A percentile compares a stretch with the other conserved stretches of the same genome.
Evolutionary conservation across 108 stramenopile genomes (phyloP).

Genomic region (Skeletonema marinoi): DNA sequence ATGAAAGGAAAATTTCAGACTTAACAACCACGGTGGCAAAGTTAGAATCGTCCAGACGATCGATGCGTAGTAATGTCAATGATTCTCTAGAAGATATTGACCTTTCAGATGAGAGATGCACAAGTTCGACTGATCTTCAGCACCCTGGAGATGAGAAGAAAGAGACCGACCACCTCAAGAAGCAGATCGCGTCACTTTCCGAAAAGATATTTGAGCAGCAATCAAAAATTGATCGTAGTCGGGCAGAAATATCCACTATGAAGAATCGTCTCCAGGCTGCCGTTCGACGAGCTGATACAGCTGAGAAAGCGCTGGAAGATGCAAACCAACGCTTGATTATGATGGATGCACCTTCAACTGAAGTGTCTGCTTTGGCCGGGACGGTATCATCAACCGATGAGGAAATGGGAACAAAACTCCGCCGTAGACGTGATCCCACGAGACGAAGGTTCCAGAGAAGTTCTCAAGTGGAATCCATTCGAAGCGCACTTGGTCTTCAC

Average conservation of each 20-base stretch:
- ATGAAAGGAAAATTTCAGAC: slow-evolving; percentile 73
- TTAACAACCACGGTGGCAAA: slow-evolving; percentile 52
- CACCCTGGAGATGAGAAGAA: slow-evolving; percentile 52
- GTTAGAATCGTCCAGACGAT: slow-evolving; percentile 45
- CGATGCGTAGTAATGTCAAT: slow-evolving; percentile 12
- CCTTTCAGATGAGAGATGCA: not conserved
- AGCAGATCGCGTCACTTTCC: slow-evolving; percentile 66
- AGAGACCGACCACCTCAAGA: slow-evolving; percentile 43
- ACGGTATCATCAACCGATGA: slow-evolving; percentile 42
- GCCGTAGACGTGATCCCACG: slow-evolving; percentile 13
- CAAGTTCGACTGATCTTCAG: slow-evolving; percentile 18
- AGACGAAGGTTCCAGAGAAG: slow-evolving; percentile 12
- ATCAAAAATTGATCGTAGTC: slow-evolving; percentile 54
- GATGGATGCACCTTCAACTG: slow-evolving; percentile 22
- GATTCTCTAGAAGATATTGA: slow-evolving; percentile 1
- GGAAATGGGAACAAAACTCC: slow-evolving; percentile 33
- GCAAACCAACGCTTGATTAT: slow-evolving; percentile 42
- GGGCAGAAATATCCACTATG: slow-evolving; percentile 62
- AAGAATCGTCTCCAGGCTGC: slow-evolving; percentile 74
- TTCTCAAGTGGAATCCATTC: slow-evolving; percentile 59
- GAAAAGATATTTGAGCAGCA: slow-evolving; percentile 75
- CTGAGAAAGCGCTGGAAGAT: slow-evolving; percentile 59
- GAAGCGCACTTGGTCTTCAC: slow-evolving; percentile 69
- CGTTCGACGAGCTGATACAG: slow-evolving; percentile 53
- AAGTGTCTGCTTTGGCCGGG: slow-evolving; percentile 25